Evolutionary conservation across 345 rosid genomes (phyloP).

Genomic region (Hibiscus syriacus): DNA sequence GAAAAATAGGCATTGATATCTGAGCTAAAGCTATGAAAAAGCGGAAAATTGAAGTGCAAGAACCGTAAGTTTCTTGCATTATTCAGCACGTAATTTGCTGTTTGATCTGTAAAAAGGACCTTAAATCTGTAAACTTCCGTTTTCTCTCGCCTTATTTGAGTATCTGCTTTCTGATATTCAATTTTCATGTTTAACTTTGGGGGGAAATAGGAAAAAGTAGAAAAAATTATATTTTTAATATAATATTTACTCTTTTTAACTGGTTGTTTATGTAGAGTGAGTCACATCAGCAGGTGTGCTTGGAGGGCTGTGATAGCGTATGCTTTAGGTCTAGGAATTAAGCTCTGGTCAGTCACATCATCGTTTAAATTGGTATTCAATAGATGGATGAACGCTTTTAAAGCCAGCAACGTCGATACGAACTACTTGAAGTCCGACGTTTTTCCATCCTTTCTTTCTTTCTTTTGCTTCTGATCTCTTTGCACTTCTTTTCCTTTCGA

Average conservation of each 20-base stretch:
- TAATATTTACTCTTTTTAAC: constrained; percentile 47
- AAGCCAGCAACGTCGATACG: constrained; percentile 1
- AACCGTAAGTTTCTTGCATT: constrained; percentile 30
- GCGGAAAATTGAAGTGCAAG: not conserved
- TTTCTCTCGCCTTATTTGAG: constrained; percentile 11
- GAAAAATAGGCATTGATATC: constrained; percentile 27
- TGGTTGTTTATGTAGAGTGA: constrained; percentile 77
- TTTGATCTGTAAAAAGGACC: constrained; percentile 3
- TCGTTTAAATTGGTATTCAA: constrained; percentile 12
- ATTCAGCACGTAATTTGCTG: constrained; percentile 19
- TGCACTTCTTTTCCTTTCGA: not conserved
- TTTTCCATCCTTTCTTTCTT: not conserved
- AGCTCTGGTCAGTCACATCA: constrained; percentile 58
- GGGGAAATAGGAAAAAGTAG: not conserved
- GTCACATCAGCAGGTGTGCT: constrained; percentile 97
- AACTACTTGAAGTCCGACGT: not conserved
- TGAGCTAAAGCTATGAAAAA: constrained; percentile 20
- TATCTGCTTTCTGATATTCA: constrained; percentile 7
- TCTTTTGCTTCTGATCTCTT: not conserved
- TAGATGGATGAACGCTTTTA: constrained; percentile 13
- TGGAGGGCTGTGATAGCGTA: constrained; percentile 29
- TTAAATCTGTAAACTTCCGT: not conserved
- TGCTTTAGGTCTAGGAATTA: constrained; percentile 46
- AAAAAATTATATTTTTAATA: constrained; percentile 4
- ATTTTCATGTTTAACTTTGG: constrained; percentile 8